These are phyloP conservation scores for Ogataea trehaloabstinens DNA, from an alignment of 805 yeast genomes.

Conservation along the genomic window DNA sequence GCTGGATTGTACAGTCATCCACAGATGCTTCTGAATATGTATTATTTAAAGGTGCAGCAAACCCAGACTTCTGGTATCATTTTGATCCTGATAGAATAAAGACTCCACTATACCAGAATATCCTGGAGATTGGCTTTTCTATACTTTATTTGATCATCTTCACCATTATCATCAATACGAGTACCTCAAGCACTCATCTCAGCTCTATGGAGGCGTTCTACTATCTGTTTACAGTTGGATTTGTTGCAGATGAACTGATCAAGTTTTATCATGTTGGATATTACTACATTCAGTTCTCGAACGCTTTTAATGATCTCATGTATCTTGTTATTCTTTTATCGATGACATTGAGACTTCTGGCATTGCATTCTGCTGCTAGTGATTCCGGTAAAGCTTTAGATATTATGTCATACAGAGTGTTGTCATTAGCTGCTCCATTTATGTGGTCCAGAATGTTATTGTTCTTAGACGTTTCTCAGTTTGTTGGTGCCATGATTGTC, in stretches of 20 bases:
- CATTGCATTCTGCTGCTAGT: conserved; percentile 29
- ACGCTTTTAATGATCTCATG: conserved; percentile 70
- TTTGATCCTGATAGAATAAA: conserved; percentile 81
- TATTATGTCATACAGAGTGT: conserved; percentile 54
- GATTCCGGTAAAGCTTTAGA: conserved; percentile 22
- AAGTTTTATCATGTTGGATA: conserved; percentile 77
- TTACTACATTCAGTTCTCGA: conserved; percentile 74
- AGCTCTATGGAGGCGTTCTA: conserved; percentile 53
- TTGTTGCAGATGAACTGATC: conserved; percentile 61
- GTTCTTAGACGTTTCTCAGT: conserved; percentile 73
- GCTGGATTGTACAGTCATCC: conserved; percentile 82
- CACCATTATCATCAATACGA: conserved; percentile 63
- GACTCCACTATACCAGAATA: conserved; percentile 81
- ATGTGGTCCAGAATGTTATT: conserved; percentile 81
- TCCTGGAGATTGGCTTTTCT: conserved; percentile 66
- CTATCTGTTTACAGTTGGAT: conserved; percentile 65
- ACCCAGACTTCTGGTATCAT: conserved; percentile 55
- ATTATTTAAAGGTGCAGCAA: conserved; percentile 57
- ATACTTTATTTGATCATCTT: conserved; percentile 59
- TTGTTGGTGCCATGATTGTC: conserved; percentile 87
- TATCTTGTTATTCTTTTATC: conserved; percentile 55
- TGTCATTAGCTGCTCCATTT: conserved; percentile 81
- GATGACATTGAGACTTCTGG: conserved; percentile 52
- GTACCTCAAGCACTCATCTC: conserved; percentile 36
- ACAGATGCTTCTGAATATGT: conserved; percentile 68